Evolutionary conservation across 2,329 filamentous ascomycete species (phyloP).

Genomic region (Arachnomyces sp.): DNA sequence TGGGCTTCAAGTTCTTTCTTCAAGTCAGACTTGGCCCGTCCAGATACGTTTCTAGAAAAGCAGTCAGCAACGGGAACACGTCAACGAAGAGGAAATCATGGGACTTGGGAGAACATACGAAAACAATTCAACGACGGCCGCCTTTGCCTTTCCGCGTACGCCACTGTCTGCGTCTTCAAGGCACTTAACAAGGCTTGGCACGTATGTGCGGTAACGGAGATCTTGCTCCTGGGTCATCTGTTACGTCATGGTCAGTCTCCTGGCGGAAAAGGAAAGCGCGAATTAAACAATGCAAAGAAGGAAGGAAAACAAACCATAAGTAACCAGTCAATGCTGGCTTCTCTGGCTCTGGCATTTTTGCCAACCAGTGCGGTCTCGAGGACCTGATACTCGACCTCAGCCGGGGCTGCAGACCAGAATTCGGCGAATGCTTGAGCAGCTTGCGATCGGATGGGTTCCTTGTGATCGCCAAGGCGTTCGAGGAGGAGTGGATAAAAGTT

Average conservation of each 20-base stretch:
- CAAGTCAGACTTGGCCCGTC: slow-evolving; percentile 76
- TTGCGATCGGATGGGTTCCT: slow-evolving; percentile 71
- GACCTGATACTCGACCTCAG: slow-evolving; percentile 71
- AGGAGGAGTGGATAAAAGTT: slow-evolving; percentile 66
- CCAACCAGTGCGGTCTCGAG: slow-evolving; percentile 69
- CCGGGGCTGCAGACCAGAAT: slow-evolving; percentile 59
- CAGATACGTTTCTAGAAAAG: slow-evolving; percentile 58
- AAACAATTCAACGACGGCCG: slow-evolving; percentile 78
- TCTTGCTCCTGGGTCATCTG: slow-evolving; percentile 75
- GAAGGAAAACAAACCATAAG: slow-evolving; percentile 50
- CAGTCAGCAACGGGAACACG: slow-evolving; percentile 9
- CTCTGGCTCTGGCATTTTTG: slow-evolving; percentile 76
- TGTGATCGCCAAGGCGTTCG: slow-evolving; percentile 79
- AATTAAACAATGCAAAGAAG: slow-evolving; percentile 5
- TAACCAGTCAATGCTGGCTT: slow-evolving; percentile 77
- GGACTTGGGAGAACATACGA: slow-evolving; percentile 42
- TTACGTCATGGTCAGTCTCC: slow-evolving; percentile 5
- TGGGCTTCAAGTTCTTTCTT: slow-evolving; percentile 77
- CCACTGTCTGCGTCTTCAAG: slow-evolving; percentile 84
- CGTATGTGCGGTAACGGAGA: slow-evolving; percentile 74
- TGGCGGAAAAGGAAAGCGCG: slow-evolving; percentile 8
- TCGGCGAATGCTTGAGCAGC: slow-evolving; percentile 70
- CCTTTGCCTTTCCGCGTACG: slow-evolving; percentile 77
- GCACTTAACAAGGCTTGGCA: slow-evolving; percentile 72
- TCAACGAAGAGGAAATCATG: neutral